phyloP scores from a whole-genome alignment of 176 grass and related monocot genomes.

The Typha latifolia region DNA sequence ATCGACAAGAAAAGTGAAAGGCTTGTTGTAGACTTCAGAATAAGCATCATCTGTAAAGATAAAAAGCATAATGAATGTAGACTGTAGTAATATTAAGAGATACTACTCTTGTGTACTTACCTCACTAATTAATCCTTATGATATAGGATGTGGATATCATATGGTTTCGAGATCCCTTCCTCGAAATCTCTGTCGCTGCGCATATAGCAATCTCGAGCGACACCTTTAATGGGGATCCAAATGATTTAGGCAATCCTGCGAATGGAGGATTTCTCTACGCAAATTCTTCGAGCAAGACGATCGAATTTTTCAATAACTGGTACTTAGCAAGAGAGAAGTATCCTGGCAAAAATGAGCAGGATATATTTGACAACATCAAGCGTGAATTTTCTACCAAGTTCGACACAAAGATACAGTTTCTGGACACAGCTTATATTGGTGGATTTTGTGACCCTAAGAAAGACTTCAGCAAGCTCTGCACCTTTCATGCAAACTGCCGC shows the following conservation, averaged over 20 bases:
- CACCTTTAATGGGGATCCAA: neutral
- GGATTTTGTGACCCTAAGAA: constrained; percentile 15
- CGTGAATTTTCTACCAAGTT: neutral
- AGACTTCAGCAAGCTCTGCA: constrained; percentile 26
- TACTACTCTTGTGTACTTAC: too few species aligned
- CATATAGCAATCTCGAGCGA: neutral
- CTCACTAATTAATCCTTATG: too few species aligned
- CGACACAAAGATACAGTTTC: constrained; percentile 7
- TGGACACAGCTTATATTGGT: constrained; percentile 8
- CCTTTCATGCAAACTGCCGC: constrained; percentile 23
- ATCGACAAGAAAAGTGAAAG: too few species aligned
- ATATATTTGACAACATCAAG: constrained; percentile 20
- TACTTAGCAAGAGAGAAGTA: neutral
- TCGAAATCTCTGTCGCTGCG: neutral
- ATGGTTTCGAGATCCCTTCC: neutral
- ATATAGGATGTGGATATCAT: neutral
- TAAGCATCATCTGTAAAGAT: too few species aligned
- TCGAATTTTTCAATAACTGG: constrained; percentile 17
- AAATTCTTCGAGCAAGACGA: neutral
- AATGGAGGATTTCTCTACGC: neutral
- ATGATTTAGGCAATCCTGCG: neutral
- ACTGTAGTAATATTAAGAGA: too few species aligned
- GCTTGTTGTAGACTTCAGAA: too few species aligned
- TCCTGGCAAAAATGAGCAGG: constrained; percentile 12
- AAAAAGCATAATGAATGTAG: too few species aligned